Evolutionary conservation across 768 basidiomycete species (phyloP).

Genomic region (Mycena amicta): DNA sequence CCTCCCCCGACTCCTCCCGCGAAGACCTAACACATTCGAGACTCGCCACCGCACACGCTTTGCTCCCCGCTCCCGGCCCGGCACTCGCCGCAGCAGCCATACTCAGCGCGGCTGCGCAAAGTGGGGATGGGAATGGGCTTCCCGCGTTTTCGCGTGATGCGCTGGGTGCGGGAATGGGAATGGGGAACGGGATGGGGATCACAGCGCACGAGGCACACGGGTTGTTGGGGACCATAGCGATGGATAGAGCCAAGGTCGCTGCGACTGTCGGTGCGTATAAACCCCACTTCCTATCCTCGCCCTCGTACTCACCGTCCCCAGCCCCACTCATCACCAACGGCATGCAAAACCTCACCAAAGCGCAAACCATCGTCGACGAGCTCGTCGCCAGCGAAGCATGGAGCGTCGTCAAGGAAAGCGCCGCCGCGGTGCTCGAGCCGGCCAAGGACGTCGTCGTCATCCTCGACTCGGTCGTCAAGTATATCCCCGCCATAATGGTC

Average conservation of each 20-base stretch:
- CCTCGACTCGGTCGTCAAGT: slow-evolving; percentile 22
- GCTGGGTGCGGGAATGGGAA: background rate
- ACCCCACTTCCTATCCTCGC: no score
- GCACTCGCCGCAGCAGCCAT: slow-evolving; percentile 8
- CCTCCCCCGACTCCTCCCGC: background rate
- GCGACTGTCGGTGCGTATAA: slow-evolving; percentile 20
- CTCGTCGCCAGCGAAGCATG: slow-evolving; percentile 15
- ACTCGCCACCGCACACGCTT: slow-evolving; percentile 1
- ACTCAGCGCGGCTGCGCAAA: background rate
- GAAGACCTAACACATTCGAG: background rate
- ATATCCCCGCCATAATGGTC: slow-evolving; percentile 21
- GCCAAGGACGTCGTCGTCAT: slow-evolving; percentile 24
- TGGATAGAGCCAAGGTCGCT: slow-evolving; percentile 19
- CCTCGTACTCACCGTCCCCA: no score
- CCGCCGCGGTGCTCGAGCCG: slow-evolving; percentile 21
- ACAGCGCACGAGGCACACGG: background rate
- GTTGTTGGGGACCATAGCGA: background rate
- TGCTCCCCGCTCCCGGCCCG: slow-evolving; percentile 7
- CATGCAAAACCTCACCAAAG: slow-evolving; percentile 20
- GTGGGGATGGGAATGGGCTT: background rate
- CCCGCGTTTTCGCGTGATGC: background rate
- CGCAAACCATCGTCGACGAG: slow-evolving; percentile 18
- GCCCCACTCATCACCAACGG: slow-evolving; percentile 18
- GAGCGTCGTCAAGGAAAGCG: slow-evolving; percentile 19
- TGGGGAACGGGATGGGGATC: background rate